A percentile compares a stretch with the other conserved stretches of the same genome.
These are phyloP conservation scores for Ajuga reptans DNA, from an alignment of 305 asterid species.

Conservation along the genomic window DNA sequence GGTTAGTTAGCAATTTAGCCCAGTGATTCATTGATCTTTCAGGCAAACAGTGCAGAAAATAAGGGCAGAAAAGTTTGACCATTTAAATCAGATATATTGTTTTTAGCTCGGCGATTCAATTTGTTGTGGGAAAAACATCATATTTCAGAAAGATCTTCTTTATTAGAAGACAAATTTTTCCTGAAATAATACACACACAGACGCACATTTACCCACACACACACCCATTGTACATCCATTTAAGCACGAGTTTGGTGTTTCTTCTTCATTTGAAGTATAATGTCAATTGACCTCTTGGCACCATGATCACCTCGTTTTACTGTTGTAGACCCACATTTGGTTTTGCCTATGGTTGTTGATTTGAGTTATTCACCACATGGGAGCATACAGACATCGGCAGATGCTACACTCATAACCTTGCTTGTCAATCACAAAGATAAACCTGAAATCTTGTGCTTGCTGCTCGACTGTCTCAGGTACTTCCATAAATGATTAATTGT, in stretches of 20 bases:
- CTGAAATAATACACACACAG: not conserved
- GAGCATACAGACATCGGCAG: constrained; percentile 36
- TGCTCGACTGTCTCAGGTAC: constrained; percentile 80
- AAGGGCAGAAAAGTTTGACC: not conserved
- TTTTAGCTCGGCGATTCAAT: not conserved
- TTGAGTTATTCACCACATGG: constrained; percentile 46
- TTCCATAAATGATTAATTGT: not conserved
- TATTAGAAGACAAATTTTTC: not conserved
- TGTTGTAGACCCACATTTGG: constrained; percentile 60
- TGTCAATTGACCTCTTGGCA: constrained; percentile 5
- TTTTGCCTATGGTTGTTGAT: constrained; percentile 58
- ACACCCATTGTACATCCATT: not conserved
- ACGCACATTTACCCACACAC: not conserved
- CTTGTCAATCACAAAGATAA: constrained; percentile 55
- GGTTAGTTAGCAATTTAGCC: constrained; percentile 42
- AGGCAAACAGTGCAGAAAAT: not conserved
- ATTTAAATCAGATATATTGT: not conserved
- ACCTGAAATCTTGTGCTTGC: constrained; percentile 59
- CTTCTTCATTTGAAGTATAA: not conserved
- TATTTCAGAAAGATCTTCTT: not conserved
- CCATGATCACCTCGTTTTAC: constrained; percentile 20
- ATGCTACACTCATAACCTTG: constrained; percentile 46
- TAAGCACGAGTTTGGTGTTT: not conserved
- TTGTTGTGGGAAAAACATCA: not conserved
- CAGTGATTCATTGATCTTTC: not conserved